Base-by-base conservation (phyloP, 805 yeast species). In the Huiozyma naganishii region DNA sequence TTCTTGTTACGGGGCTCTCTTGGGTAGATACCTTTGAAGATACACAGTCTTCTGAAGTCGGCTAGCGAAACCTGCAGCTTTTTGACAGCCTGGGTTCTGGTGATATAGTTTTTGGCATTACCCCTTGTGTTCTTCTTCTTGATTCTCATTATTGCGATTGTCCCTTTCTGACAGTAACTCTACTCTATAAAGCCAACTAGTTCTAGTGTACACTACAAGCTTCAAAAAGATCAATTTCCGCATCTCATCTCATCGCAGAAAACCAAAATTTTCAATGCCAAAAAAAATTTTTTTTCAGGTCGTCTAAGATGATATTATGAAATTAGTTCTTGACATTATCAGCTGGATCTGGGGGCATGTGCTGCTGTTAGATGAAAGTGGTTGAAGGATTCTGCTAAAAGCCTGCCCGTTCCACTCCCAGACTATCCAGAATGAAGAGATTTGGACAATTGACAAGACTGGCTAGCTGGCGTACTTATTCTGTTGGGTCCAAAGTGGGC, bases 21-120 rank as follows among this genome's bases (percentile, higher is more conserved):
- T 43, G 98, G 98, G 62, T 87, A 92, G 51, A 92, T 89, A 42
- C 98, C 98, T 66, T 92, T 92, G 74, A 92, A 87, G 62, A 92
- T 92, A 74, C 98, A 92, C 60, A 92, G 74, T 59, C 98, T 79
- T 69, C 95, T 80, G 76, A 92, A 92, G 68, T 92, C 98, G 9
- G 97, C 97, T 41, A 92, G 72, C 2, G 97, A 83, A 29, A 92
- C 83, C 67, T 92, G 98, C 49, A 92, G 71, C 62, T 82, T 87
- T 66, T 82, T 80, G 41, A 92, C 82, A 5, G 98, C 98, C 64
- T 87, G 96, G 0, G 96, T 82, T 67, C 98, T 77, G 39, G 97
- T 89, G 60, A 92, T 74, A 67, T 82, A 92, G 66, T 87, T 85
- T 68, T 81, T 85, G 49, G 96, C 95, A 55, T 85, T 86, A 65